Evolutionary conservation across 2,329 filamentous ascomycete genomes (phyloP), one percentile per base, ranked within the genome.

Genomic region (Blumeriella jaapii): DNA sequence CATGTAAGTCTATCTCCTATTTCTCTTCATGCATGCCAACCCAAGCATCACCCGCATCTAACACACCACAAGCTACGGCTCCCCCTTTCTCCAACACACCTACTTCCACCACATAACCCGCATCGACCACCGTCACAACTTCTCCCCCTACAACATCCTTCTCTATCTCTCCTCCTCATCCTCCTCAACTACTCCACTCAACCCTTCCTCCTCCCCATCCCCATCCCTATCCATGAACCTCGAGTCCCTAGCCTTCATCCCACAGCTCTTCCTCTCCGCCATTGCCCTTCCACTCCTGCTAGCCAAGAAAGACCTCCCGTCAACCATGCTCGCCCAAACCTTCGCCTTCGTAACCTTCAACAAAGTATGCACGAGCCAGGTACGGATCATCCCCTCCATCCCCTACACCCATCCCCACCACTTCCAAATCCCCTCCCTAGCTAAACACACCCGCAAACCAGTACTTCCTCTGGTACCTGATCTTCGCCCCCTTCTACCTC

Each of bases 391-490:
- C 7, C 12, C 13, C 29, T 26, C 13, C 14, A 32, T 18, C n/a
- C n/a, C n/a, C n/a, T 11, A 12, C 17, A 23, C 34, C 4, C 25
- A 20, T 10, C 9, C 22, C 10, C 14, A 14, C 14, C 19, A 24
- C 19, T 33, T 31, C 15, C 19, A 18, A 17, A n/a, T n/a, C n/a
- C n/a, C n/a, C n/a, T n/a, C n/a, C n/a, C n/a, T n/a, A n/a, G n/a
- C 20, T 31, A 34, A 41, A 13, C n/a, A n/a, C n/a, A n/a, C n/a
- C n/a, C n/a, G 23, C 32, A 5, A 5, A 18, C 8, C 32, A 94
- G 85, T 98, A 98, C 58, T 98, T 98, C 59, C 71, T 98, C 31
- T 98, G 91, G 91, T 96, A 98, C 60, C 78, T 95, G 60, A 74
- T 95, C 46, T 83, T 98, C 49, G 65, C 96, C 2, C 91, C 91